Conservation (phyloP, 2,329 filamentous ascomycete species). For the Bisporella sp. region DNA sequence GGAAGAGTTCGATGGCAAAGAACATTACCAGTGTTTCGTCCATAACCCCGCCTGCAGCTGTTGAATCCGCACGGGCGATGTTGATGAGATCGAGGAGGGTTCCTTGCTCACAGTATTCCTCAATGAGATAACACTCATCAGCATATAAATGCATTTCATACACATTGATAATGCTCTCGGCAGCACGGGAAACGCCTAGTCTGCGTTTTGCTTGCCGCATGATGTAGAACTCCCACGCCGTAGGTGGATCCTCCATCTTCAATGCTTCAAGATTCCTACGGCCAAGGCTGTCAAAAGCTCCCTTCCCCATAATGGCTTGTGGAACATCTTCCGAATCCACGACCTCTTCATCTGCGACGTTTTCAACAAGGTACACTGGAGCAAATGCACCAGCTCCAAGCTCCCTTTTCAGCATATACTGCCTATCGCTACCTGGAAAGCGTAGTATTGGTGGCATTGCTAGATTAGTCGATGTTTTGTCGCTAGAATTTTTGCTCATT, state of each 20-base stretch:
- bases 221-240: slow-evolving; percentile 94
- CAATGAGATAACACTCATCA: slow-evolving; percentile 82
- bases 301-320: slow-evolving; percentile 51
- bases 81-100: slow-evolving; percentile 95
- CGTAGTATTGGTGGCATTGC: slow-evolving; percentile 56
- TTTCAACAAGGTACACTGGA: slow-evolving; percentile 87
- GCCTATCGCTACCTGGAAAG: slow-evolving; percentile 57
- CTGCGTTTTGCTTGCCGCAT: slow-evolving; percentile 76
- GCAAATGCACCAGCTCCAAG: slow-evolving; percentile 92
- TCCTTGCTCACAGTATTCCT: slow-evolving; percentile 83
- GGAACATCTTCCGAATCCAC: slow-evolving; percentile 38
- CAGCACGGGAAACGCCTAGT: slow-evolving; percentile 65
- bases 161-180: slow-evolving; percentile 71
- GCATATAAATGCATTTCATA: slow-evolving; percentile 89
- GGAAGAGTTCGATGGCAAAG: slow-evolving; percentile 84
- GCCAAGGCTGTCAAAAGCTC: slow-evolving; percentile 47
- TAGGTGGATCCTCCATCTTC: slow-evolving; percentile 89
- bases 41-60: slow-evolving; percentile 57
- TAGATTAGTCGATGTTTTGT: slow-evolving; percentile 56
- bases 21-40: slow-evolving; percentile 94
- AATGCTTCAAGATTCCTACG: slow-evolving; percentile 67
- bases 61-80: slow-evolving; percentile 64
- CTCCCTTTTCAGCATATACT: slow-evolving; percentile 76
- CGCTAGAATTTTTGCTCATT: slow-evolving; percentile 30
- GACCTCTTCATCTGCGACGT: slow-evolving; percentile 45